A percentile compares a stretch with the other conserved stretches of the same genome.
phyloP scores from a whole-genome alignment of 2,329 filamentous ascomycete species.

The Diplodia seriata region DNA sequence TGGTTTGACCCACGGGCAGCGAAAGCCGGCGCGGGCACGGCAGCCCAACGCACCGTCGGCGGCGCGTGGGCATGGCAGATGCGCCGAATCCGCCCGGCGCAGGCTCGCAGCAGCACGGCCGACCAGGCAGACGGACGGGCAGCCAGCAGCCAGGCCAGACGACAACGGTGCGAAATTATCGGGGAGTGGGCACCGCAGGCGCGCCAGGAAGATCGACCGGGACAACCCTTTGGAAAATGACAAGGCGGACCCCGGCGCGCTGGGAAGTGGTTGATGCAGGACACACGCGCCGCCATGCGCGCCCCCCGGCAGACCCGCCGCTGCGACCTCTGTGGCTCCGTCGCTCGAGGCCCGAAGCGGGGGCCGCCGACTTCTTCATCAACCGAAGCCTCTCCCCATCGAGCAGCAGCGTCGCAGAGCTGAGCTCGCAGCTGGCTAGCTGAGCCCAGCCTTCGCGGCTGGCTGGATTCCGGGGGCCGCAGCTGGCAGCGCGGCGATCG shows the following conservation, averaged over 20 bases:
- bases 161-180: too few species aligned
- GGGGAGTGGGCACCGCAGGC: background rate
- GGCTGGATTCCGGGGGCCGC: background rate
- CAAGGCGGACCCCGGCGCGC: background rate
- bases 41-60: background rate
- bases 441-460: background rate
- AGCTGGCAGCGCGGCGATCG: background rate
- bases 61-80: background rate
- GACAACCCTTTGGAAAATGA: constrained; percentile 15
- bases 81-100: too few species aligned
- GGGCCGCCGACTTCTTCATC: background rate
- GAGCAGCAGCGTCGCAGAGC: background rate
- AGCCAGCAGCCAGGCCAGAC: too few species aligned
- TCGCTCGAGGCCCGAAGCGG: background rate
- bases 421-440: background rate
- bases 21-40: background rate
- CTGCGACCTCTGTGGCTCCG: background rate
- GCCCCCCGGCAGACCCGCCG: too few species aligned
- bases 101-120: too few species aligned
- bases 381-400: background rate
- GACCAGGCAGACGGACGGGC: too few species aligned
- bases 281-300: constrained; percentile 9
- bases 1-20: background rate
- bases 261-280: background rate
- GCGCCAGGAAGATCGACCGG: constrained; percentile 18